These are phyloP conservation scores for Candida anglica DNA, from an alignment of 805 yeast genomes.

Conservation along the genomic window DNA sequence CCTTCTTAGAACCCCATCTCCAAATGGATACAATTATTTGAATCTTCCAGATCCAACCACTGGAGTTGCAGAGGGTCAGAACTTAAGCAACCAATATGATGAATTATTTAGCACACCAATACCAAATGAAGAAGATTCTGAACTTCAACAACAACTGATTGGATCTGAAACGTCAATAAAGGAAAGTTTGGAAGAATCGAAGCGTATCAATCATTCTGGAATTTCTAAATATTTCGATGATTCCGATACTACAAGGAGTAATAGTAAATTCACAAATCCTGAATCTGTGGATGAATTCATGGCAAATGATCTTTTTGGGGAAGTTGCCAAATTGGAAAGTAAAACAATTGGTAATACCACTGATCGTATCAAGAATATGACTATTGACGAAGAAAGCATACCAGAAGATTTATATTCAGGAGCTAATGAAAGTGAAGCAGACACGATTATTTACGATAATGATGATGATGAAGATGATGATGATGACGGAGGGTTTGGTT, in stretches of 20 bases:
- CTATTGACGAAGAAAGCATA: not conserved
- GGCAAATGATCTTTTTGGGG: constrained; percentile 4
- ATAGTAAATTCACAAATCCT: no score
- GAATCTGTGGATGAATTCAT: not conserved
- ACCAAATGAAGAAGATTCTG: no score
- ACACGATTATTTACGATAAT: constrained; percentile 24
- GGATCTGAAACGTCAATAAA: constrained; percentile 3
- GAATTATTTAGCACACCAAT: constrained; percentile 5
- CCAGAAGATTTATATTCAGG: not conserved
- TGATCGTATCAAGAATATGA: not conserved
- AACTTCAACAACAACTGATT: no score
- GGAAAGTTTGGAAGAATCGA: constrained; percentile 1
- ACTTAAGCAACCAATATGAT: constrained; percentile 6
- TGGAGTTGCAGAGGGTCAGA: constrained; percentile 13
- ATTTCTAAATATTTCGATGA: not conserved
- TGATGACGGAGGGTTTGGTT: constrained; percentile 3
- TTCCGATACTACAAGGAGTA: not conserved
- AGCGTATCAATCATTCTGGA: not conserved
- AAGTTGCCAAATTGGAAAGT: constrained; percentile 1
- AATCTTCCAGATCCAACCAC: constrained; percentile 17
- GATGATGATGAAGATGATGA: constrained; percentile 5
- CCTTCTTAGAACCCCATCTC: constrained; percentile 26
- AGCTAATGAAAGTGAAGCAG: constrained; percentile 22
- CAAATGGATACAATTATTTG: constrained; percentile 13
- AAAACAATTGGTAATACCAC: constrained; percentile 1